Percentiles rank a stretch among this genome's conserved stretches.
Evolutionary conservation across 306 rosid genomes (phyloP).

Genomic region (Crotalaria pallida): DNA sequence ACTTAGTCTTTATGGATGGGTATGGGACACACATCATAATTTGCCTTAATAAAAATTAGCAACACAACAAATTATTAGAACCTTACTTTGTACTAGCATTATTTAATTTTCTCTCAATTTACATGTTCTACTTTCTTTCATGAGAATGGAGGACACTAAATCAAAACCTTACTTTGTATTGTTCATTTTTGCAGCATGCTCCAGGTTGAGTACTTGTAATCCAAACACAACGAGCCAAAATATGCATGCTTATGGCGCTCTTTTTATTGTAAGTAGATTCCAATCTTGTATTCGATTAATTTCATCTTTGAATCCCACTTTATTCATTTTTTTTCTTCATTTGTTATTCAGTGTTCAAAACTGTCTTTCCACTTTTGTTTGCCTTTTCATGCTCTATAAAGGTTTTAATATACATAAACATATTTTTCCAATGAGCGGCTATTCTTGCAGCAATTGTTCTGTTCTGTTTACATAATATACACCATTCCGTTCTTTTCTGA

Average conservation of each 20-base stretch:
- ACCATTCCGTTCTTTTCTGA: too few relatives aligned
- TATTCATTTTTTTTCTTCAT: constrained; percentile 1
- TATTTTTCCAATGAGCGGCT: not conserved
- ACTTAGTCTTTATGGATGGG: not conserved
- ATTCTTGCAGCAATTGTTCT: constrained; percentile 11
- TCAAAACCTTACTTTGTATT: constrained; percentile 20
- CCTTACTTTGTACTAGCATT: too few relatives aligned
- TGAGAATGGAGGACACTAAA: not conserved
- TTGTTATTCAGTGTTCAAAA: not conserved
- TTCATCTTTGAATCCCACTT: not conserved
- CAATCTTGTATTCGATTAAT: constrained; percentile 8
- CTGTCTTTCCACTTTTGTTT: not conserved
- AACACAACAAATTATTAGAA: too few relatives aligned
- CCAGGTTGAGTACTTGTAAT: constrained; percentile 66
- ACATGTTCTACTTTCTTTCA: not conserved
- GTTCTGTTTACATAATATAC: too few relatives aligned
- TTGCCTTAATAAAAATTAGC: too few relatives aligned
- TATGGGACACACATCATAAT: too few relatives aligned
- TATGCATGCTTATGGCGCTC: constrained; percentile 64
- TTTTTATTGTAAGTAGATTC: constrained; percentile 66
- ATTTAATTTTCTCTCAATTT: too few relatives aligned
- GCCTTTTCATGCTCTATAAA: not conserved
- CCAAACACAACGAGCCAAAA: constrained; percentile 63
- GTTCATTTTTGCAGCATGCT: constrained; percentile 65
- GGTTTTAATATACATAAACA: not conserved